Evolutionary conservation across 805 yeast genomes (phyloP).

Genomic region (Hanseniaspora lachancei): DNA sequence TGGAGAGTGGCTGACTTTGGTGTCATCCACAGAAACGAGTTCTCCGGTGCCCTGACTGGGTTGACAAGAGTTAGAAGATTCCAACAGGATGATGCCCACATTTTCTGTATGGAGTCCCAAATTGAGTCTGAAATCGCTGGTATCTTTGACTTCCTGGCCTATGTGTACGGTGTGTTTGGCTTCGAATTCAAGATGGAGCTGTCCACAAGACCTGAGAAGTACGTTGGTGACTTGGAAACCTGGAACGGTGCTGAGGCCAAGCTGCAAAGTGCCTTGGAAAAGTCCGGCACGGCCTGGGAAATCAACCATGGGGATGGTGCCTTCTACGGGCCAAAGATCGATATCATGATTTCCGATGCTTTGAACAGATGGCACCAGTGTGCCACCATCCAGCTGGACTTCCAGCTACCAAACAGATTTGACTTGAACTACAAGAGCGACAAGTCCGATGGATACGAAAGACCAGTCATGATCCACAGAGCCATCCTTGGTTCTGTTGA

Average conservation of each 20-base stretch:
- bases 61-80: constrained; percentile 95
- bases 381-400: constrained; percentile 96
- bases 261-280: constrained; percentile 68
- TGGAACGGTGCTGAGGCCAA: constrained; percentile 87
- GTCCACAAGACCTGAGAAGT: constrained; percentile 94
- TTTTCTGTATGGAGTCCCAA: constrained; percentile 88
- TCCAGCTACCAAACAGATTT: constrained; percentile 93
- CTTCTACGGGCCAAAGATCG: constrained; percentile 90
- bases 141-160: constrained; percentile 73
- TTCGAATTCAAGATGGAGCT: constrained; percentile 93
- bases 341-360: constrained; percentile 89
- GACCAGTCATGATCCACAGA: constrained; percentile 99
- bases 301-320: constrained; percentile 96
- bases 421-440: constrained; percentile 75
- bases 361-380: constrained; percentile 95
- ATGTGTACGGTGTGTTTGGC: constrained; percentile 81
- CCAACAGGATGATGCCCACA: constrained; percentile 99
- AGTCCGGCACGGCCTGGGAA: constrained; percentile 86
- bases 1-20: constrained; percentile 99
- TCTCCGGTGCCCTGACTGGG: constrained; percentile 86
- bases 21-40: constrained; percentile 92
- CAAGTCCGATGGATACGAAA: constrained; percentile 44
- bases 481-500: constrained; percentile 97
- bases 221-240: constrained; percentile 82
- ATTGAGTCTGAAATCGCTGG: constrained; percentile 73